Evolutionary conservation across 768 basidiomycete genomes (phyloP).

Genomic region (Clitopilus hobsonii): DNA sequence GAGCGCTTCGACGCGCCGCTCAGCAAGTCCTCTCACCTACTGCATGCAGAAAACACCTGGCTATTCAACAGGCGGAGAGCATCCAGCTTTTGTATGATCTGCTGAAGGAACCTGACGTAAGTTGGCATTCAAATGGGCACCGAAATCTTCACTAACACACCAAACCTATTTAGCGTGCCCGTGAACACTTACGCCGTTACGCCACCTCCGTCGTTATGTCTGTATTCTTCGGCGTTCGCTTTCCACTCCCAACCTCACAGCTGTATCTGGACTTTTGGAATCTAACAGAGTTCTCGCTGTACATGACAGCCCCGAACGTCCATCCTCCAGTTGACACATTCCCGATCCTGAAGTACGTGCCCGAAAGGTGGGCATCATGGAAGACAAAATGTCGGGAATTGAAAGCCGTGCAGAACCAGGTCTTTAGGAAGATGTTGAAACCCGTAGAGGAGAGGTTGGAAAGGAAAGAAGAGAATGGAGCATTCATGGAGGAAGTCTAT

Average conservation of each 20-base stretch:
- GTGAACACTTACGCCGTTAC: not conserved
- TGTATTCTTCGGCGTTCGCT: not conserved
- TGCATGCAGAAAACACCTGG: not conserved
- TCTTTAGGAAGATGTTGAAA: conserved; percentile 5
- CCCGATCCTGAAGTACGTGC: conserved; percentile 9
- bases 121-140: not conserved
- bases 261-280: not conserved
- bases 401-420: conserved; percentile 1
- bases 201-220: not conserved
- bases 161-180: not conserved
- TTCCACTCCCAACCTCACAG: not conserved
- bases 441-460: conserved; percentile 3
- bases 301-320: not conserved
- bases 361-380: conserved; percentile 13
- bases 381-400: conserved; percentile 5
- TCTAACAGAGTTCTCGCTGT: not conserved
- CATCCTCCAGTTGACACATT: conserved; percentile 2
- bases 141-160: not conserved
- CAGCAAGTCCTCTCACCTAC: not conserved
- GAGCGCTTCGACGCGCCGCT: not conserved
- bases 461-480: conserved; percentile 14
- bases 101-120: not conserved
- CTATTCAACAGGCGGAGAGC: not conserved
- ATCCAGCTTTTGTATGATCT: not conserved
- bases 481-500: conserved; percentile 19